phyloP scores from a whole-genome alignment of 306 rosid genomes.

The Oxytropis ochrocephala region DNA sequence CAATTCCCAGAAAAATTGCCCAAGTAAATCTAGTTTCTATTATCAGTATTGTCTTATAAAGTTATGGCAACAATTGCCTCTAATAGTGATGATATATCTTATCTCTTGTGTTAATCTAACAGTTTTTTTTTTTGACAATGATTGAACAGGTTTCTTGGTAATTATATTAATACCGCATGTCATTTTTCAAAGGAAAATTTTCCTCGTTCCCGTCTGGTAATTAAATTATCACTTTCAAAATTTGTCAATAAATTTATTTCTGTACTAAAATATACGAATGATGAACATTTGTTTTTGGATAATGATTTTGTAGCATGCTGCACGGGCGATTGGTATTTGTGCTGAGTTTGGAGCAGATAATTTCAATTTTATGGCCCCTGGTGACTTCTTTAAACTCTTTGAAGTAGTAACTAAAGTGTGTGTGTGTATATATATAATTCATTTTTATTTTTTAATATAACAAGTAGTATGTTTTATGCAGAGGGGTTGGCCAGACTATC shows the following conservation, averaged over 20 bases:
- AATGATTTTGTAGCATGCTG: conserved; percentile 14
- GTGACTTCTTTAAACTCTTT: conserved; percentile 14
- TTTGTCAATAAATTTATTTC: background rate
- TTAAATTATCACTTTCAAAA: background rate
- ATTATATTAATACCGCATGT: background rate
- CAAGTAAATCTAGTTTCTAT: background rate
- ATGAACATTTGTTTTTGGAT: background rate
- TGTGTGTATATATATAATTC: background rate
- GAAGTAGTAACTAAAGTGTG: background rate
- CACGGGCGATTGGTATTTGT: conserved; percentile 23
- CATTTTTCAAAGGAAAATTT: background rate
- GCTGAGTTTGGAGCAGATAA: background rate
- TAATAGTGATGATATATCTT: background rate
- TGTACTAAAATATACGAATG: background rate
- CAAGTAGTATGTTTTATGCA: background rate
- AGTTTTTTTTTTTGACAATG: background rate
- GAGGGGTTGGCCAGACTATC: background rate
- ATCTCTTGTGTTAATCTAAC: background rate
- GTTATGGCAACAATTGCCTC: background rate
- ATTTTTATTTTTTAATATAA: background rate
- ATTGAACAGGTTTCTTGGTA: conserved; percentile 1
- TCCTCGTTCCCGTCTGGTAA: conserved; percentile 2
- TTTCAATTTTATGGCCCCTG: background rate
- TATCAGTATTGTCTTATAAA: background rate
- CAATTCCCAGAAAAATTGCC: background rate